A percentile compares a stretch with the other conserved stretches of the same genome.
These are phyloP conservation scores for Botryotinia convoluta DNA, from an alignment of 2,329 filamentous ascomycete species.

Conservation along the genomic window DNA sequence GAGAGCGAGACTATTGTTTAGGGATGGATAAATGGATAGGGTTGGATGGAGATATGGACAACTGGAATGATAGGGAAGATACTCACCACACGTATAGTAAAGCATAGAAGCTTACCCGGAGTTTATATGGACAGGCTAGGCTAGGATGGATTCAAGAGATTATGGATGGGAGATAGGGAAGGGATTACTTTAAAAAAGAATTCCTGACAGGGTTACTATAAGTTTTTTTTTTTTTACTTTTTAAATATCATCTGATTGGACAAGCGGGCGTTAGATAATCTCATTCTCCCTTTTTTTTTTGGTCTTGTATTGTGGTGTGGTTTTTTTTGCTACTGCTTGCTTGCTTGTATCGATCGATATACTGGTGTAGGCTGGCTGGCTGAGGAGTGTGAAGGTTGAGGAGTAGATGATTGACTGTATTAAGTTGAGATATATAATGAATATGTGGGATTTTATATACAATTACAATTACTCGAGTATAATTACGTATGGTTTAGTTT, in stretches of 20 bases:
- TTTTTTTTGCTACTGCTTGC: neutral
- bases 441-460: neutral
- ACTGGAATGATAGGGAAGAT: neutral
- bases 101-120: slow-evolving; percentile 13
- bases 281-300: neutral
- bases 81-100: slow-evolving; percentile 14
- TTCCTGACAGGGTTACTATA: neutral
- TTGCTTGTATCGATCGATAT: neutral
- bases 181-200: neutral
- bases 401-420: neutral
- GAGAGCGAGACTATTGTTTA: slow-evolving; percentile 73
- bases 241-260: slow-evolving; percentile 17
- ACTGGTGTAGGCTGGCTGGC: neutral
- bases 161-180: neutral
- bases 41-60: neutral
- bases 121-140: slow-evolving; percentile 18
- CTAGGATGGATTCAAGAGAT: neutral
- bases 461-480: neutral
- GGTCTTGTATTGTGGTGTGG: neutral
- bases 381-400: neutral
- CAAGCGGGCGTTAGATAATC: slow-evolving; percentile 11
- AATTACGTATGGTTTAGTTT: neutral
- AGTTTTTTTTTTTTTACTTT: neutral
- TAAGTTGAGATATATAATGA: neutral
- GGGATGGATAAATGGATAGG: neutral